phyloP scores from a whole-genome alignment of 2,329 filamentous ascomycete genomes.

The Claviceps humidiphila region DNA sequence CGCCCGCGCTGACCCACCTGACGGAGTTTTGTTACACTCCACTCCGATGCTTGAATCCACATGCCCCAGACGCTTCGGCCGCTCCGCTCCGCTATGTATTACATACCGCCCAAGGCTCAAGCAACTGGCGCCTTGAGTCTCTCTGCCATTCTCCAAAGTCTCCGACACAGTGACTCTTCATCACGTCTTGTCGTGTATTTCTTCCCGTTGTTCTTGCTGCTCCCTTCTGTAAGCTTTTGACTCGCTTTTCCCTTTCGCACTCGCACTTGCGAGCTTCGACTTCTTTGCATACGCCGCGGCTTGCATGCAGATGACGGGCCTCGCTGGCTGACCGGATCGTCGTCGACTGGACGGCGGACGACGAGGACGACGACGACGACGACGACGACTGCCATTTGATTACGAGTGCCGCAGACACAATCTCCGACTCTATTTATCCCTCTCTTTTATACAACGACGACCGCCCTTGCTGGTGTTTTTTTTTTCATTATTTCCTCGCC shows the following conservation, averaged over 20 bases:
- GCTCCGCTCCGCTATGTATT: not conserved
- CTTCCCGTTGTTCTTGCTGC: not conserved
- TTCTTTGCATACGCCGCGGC: not conserved
- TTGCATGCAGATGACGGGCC: slow-evolving; percentile 6
- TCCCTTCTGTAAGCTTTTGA: not conserved
- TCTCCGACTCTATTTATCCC: not conserved
- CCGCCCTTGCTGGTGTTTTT: not conserved
- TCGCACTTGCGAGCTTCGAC: not conserved
- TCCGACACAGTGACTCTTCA: not conserved
- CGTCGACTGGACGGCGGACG: slow-evolving; percentile 5
- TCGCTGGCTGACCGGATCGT: slow-evolving; percentile 4
- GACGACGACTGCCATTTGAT: not conserved
- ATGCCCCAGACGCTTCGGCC: not conserved
- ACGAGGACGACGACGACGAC: not conserved
- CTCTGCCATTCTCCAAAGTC: not conserved
- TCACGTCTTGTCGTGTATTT: not conserved
- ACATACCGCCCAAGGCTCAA: no score
- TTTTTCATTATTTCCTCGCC: not conserved
- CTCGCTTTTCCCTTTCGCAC: not conserved
- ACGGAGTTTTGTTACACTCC: no score
- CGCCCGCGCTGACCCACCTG: not conserved
- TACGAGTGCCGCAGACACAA: not conserved
- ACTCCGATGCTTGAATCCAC: not conserved
- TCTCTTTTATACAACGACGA: not conserved
- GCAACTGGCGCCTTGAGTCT: no score